Evolutionary conservation across 768 basidiomycete species (phyloP).

Genomic region (Fomitopsis pulvina): DNA sequence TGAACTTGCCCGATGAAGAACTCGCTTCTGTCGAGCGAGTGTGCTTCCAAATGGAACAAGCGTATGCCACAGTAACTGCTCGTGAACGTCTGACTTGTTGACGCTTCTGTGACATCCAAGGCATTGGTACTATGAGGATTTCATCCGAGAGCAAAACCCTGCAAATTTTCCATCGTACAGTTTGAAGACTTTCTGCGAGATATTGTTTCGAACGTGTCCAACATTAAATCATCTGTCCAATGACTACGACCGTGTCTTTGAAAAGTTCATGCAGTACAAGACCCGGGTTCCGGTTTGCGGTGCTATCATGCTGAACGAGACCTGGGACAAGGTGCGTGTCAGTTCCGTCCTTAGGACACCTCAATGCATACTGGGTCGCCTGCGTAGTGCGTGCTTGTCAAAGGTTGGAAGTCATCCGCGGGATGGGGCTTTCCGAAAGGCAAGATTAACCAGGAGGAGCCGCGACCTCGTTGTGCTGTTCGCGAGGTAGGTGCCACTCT

Average conservation of each 20-base stretch:
- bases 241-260: conserved; percentile 82
- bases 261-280: conserved; percentile 93
- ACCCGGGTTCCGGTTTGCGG: conserved; percentile 96
- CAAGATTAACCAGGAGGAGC: conserved; percentile 97
- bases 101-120: conserved; percentile 33
- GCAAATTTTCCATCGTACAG: conserved; percentile 74
- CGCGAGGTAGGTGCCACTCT: conserved; percentile 63
- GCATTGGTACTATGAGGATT: conserved; percentile 99
- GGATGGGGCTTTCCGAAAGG: conserved; percentile 99
- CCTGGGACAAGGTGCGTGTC: conserved; percentile 80
- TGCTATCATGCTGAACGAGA: conserved; percentile 89
- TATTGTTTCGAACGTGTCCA: conserved; percentile 83
- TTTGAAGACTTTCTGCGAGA: conserved; percentile 89
- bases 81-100: conserved; percentile 4
- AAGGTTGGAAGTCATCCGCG: conserved; percentile 95
- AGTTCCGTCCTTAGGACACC: background rate
- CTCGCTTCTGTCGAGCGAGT: conserved; percentile 86
- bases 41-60: conserved; percentile 99
- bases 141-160: conserved; percentile 86
- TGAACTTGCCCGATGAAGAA: conserved; percentile 94
- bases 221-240: conserved; percentile 76
- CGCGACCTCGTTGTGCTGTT: conserved; percentile 75
- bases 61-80: conserved; percentile 48
- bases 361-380: background rate
- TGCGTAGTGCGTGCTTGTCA: conserved; percentile 86